A percentile compares a stretch with the other conserved stretches of the same genome.
Conservation (phyloP, 2,329 filamentous ascomycete genomes). For the Aureobasidium subglaciale region DNA sequence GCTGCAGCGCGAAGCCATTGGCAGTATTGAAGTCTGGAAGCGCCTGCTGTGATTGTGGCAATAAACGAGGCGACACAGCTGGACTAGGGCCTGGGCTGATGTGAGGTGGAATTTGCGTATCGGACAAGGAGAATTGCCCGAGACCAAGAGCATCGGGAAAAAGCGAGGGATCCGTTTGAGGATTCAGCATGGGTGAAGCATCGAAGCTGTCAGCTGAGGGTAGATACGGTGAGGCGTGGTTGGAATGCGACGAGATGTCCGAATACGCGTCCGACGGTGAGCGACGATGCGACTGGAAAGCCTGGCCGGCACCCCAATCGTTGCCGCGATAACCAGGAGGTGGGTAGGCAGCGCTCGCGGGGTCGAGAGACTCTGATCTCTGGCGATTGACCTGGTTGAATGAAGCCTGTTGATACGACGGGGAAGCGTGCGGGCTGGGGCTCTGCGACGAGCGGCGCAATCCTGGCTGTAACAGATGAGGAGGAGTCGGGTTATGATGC, state of each 20-base stretch:
- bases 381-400: constrained; percentile 52
- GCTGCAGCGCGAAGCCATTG: constrained; percentile 41
- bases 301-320: constrained; percentile 53
- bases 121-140: constrained; percentile 72
- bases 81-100: constrained; percentile 63
- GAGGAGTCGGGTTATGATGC: constrained; percentile 46
- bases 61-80: constrained; percentile 58
- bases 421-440: constrained; percentile 48
- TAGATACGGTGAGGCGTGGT: constrained; percentile 75
- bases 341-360: constrained; percentile 52
- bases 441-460: constrained; percentile 46
- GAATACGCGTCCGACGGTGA: constrained; percentile 80
- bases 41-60: constrained; percentile 59
- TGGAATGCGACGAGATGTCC: constrained; percentile 69
- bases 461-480: constrained; percentile 50
- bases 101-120: constrained; percentile 45
- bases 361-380: constrained; percentile 50
- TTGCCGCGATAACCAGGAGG: constrained; percentile 34
- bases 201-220: constrained; percentile 75
- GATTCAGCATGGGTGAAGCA: constrained; percentile 71
- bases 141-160: constrained; percentile 75
- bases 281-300: constrained; percentile 75
- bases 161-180: constrained; percentile 62
- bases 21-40: constrained; percentile 42
- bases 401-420: constrained; percentile 44